phyloP scores from a whole-genome alignment of 2,329 filamentous ascomycete species.

The Neobulgaria alba region DNA sequence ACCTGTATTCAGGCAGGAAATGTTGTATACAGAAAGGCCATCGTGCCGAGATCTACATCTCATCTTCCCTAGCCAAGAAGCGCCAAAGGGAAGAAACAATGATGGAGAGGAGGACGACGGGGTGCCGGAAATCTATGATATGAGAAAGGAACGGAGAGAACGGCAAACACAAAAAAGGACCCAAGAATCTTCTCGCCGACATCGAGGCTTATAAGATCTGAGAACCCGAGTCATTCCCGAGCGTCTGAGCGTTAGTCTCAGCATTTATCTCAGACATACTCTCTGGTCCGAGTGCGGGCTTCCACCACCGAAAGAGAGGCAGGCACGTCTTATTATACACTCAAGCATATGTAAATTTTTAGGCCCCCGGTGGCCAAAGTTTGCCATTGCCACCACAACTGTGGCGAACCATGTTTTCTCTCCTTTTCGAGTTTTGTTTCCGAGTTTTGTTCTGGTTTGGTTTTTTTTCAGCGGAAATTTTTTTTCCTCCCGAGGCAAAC shows the following conservation, averaged over 20 bases:
- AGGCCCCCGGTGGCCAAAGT: not conserved
- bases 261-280: no score
- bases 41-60: conserved; percentile 6
- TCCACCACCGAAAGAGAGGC: not conserved
- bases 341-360: not conserved
- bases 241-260: not conserved
- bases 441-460: not conserved
- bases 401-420: not conserved
- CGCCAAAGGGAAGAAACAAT: not conserved
- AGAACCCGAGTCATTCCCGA: not conserved
- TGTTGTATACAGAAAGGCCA: conserved; percentile 16
- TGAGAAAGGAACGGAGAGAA: not conserved
- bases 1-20: conserved; percentile 10
- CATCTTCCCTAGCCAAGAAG: conserved; percentile 6
- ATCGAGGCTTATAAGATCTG: not conserved
- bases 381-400: not conserved
- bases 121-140: not conserved
- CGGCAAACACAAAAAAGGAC: not conserved
- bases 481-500: not conserved
- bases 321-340: not conserved
- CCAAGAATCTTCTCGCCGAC: not conserved
- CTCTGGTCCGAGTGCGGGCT: no score
- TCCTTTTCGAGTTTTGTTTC: not conserved
- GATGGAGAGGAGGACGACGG: no score
- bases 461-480: not conserved